Evolutionary conservation across 331 rosid species (phyloP), one percentile per base, ranked within the genome.

Genomic region (Phaseolus coccineus): DNA sequence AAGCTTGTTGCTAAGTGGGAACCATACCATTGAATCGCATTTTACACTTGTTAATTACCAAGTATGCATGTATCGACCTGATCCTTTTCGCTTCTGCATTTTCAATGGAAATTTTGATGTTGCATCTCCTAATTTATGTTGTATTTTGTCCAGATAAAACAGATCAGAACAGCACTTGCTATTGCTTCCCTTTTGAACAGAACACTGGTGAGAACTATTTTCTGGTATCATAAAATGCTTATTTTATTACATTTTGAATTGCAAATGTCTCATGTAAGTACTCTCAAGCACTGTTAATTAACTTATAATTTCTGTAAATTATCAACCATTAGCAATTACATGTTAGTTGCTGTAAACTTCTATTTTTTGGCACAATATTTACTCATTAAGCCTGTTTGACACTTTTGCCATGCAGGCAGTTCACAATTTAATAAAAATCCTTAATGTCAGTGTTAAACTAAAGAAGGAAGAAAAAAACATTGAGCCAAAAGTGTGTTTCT

Each of bases 111-210:
- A 67, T 78, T 77, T 37, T n/a, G 58, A 24, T 73, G 28, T 80
- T 31, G 62, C 67, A 76, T 71, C 68, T 70, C 71, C 25, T 81
- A 64, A 76, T 59, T 66, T 74, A 30, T 62, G 47, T 15, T 64
- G 69, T 52, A 35, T 75, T 82, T 48, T 80, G 55, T 85, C 80
- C 94, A 96, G 99, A 85, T 93, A 11, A 96, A 91, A 80, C 97
- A 96, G 84, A 93, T 93, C 80, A 88, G 98, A 81, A 90, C 87
- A 3, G 98, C 99, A 27, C 97, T 93, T 74, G 96, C 97, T 16
- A 85, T 96, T 88, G 97, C 99, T 82, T 90, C 92, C 39, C 76
- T 96, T 79, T 83, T 96, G 85, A 91, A 93, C 75, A 92, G 99
- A 65, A 93, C 96, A 7, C 89, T 96, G 96, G 99, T 96, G 85